These are phyloP conservation scores for Acacia melanoxylon DNA, from an alignment of 306 rosid species.

Conservation along the genomic window DNA sequence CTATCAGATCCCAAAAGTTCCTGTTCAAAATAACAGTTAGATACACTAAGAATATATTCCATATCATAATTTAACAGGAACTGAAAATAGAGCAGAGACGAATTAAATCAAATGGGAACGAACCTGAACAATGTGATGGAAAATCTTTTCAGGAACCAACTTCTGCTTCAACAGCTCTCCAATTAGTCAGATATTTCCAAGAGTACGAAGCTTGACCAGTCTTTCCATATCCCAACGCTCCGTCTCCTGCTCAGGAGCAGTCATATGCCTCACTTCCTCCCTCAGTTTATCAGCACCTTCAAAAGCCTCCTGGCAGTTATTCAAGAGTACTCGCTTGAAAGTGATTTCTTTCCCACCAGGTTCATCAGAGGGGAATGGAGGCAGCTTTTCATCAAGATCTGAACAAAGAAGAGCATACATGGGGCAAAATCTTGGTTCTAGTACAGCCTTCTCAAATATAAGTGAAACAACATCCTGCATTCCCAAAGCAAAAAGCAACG, in stretches of 20 bases:
- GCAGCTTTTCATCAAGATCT: slow-evolving; percentile 87
- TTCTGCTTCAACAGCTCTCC: slow-evolving; percentile 99
- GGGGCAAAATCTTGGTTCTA: slow-evolving; percentile 98
- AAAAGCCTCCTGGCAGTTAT: slow-evolving; percentile 96
- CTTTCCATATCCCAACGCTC: slow-evolving; percentile 89
- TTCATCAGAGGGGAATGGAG: slow-evolving; percentile 86
- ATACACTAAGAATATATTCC: slow-evolving; percentile 7
- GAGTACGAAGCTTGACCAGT: slow-evolving; percentile 82
- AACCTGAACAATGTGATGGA: slow-evolving; percentile 96
- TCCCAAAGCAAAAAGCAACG: slow-evolving; percentile 27
- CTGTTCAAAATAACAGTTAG: slow-evolving; percentile 49
- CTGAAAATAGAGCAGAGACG: slow-evolving; percentile 5
- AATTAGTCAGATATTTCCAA: slow-evolving; percentile 91
- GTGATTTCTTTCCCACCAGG: slow-evolving; percentile 86
- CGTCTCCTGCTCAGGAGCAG: slow-evolving; percentile 81
- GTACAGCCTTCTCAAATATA: slow-evolving; percentile 96
- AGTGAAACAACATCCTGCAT: slow-evolving; percentile 86
- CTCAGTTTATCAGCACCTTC: slow-evolving; percentile 87
- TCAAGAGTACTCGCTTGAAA: slow-evolving; percentile 83
- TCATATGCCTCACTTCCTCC: slow-evolving; percentile 83
- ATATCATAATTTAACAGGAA: slow-evolving; percentile 23
- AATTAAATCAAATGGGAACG: slow-evolving; percentile 43
- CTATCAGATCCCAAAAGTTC: slow-evolving; percentile 84
- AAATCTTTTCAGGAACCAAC: slow-evolving; percentile 96
- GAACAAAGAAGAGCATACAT: slow-evolving; percentile 90